These are phyloP conservation scores for Sarcocystis neurona DNA, from an alignment of 169 alveolate genomes.

Conservation along the genomic window DNA sequence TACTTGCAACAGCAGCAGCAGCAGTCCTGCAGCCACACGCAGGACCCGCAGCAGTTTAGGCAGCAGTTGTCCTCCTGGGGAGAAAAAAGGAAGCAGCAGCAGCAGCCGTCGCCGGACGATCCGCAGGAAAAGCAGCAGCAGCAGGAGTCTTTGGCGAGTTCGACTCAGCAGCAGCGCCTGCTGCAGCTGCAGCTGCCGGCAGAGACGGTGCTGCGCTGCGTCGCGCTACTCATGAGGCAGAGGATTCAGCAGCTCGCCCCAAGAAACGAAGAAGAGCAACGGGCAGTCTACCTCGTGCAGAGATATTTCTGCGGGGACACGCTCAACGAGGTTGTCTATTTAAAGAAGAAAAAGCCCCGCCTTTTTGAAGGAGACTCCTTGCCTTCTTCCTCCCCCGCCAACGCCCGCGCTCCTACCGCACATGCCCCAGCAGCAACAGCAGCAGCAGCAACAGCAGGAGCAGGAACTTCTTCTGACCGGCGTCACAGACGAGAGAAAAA, in stretches of 20 bases:
- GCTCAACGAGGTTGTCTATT: slow-evolving; percentile 18
- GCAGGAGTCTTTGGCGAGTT: not conserved
- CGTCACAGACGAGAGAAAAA: no score
- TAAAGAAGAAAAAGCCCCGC: slow-evolving; percentile 31
- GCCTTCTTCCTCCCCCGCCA: no score
- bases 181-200: not conserved
- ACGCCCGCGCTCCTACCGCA: no score
- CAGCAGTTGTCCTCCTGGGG: no score
- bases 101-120: not conserved
- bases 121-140: not conserved
- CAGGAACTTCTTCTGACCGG: no score
- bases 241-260: slow-evolving; percentile 21
- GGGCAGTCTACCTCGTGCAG: not conserved
- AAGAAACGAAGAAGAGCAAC: slow-evolving; percentile 22
- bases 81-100: no score
- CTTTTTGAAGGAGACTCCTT: no score
- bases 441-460: no score
- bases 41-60: no score
- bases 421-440: no score
- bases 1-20: no score
- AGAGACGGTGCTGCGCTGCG: not conserved
- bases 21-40: no score
- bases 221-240: not conserved
- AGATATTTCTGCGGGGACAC: slow-evolving; percentile 3
- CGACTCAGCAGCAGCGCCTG: slow-evolving; percentile 36